phyloP scores from a whole-genome alignment of 768 basidiomycete genomes.

The Galerina sulciceps region DNA sequence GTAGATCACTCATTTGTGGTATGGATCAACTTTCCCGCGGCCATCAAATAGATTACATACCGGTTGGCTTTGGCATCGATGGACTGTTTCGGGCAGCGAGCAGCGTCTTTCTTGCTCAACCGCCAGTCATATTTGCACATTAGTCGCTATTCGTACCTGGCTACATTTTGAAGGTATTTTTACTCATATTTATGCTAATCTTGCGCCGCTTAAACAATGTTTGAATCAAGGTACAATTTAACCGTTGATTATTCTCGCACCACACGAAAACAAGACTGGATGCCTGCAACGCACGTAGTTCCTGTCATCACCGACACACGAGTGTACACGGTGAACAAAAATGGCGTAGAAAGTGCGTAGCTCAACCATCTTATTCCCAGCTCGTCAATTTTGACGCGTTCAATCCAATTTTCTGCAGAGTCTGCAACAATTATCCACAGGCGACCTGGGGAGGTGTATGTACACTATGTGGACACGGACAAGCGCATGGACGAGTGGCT shows the following conservation, averaged over 20 bases:
- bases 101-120: constrained; percentile 5
- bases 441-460: constrained; percentile 58
- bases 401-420: constrained; percentile 31
- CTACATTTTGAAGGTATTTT: constrained; percentile 2
- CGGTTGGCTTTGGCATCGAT: constrained; percentile 14
- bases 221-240: background rate
- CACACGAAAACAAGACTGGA: constrained; percentile 12
- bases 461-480: constrained; percentile 75
- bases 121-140: background rate
- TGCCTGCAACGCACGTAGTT: constrained; percentile 35
- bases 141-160: background rate
- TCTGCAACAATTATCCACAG: constrained; percentile 58
- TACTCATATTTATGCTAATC: background rate
- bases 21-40: constrained; percentile 3
- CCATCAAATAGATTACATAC: constrained; percentile 20
- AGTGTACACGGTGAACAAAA: constrained; percentile 36
- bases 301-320: constrained; percentile 27
- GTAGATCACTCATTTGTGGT: background rate
- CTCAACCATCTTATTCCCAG: constrained; percentile 3
- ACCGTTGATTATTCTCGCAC: background rate
- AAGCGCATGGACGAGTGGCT: constrained; percentile 81
- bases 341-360: constrained; percentile 35
- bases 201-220: background rate
- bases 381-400: constrained; percentile 1
- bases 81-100: constrained; percentile 25